Evolutionary conservation across 2,329 filamentous ascomycete genomes (phyloP).

Genomic region (Aspergillus piperis): DNA sequence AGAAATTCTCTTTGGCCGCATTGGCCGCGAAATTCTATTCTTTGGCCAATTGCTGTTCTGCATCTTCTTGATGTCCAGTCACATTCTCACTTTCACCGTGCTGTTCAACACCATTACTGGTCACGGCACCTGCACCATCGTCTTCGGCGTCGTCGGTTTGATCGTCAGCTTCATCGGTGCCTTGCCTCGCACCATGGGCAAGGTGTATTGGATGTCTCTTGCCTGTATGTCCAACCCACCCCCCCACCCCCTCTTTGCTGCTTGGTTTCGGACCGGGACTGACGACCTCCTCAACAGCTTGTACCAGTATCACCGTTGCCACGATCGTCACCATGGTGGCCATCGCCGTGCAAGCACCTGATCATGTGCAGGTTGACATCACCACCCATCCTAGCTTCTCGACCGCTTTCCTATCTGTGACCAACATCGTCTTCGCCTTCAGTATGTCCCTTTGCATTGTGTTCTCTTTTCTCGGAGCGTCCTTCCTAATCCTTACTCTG

Average conservation of each 20-base stretch:
- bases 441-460: conserved; percentile 32
- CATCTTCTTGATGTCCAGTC: conserved; percentile 68
- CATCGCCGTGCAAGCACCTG: conserved; percentile 56
- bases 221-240: conserved; percentile 44
- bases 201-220: conserved; percentile 62
- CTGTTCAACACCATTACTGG: conserved; percentile 65
- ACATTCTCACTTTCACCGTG: conserved; percentile 68
- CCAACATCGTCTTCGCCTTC: conserved; percentile 72
- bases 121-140: conserved; percentile 63
- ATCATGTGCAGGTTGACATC: conserved; percentile 36
- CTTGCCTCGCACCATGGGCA: conserved; percentile 63
- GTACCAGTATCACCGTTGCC: conserved; percentile 58
- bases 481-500: neutral
- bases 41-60: conserved; percentile 64
- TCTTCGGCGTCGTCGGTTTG: conserved; percentile 61
- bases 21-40: conserved; percentile 64
- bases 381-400: conserved; percentile 49
- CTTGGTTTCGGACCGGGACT: neutral
- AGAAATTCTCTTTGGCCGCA: conserved; percentile 59
- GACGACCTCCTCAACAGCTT: conserved; percentile 45
- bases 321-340: conserved; percentile 67
- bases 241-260: no score
- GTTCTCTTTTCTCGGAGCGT: neutral
- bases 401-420: conserved; percentile 60
- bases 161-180: conserved; percentile 60